A percentile compares a stretch with the other conserved stretches of the same genome.
phyloP scores from a whole-genome alignment of 768 basidiomycete genomes.

The Lactarius vividus region DNA sequence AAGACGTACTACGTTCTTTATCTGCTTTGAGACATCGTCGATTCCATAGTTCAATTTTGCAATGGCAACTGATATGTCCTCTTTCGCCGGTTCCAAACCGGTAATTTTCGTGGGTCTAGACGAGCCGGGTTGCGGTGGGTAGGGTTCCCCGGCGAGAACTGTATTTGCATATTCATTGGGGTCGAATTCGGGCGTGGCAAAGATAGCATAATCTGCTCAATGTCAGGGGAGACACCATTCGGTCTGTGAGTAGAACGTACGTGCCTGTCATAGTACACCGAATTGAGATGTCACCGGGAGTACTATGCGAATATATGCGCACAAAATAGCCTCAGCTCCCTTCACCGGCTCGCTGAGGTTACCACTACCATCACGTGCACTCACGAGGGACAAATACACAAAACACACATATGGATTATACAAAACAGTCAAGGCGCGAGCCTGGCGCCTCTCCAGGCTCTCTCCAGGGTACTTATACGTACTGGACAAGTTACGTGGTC shows the following conservation, averaged over 20 bases:
- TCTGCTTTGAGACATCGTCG: conserved; percentile 90
- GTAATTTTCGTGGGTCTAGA: conserved; percentile 36
- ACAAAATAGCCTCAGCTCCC: not conserved
- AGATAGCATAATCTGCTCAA: conserved; percentile 66
- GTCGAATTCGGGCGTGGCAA: conserved; percentile 74
- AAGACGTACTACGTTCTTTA: conserved; percentile 70
- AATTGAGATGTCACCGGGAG: not conserved
- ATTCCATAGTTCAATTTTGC: conserved; percentile 84
- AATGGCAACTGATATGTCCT: conserved; percentile 87
- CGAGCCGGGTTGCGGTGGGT: conserved; percentile 46
- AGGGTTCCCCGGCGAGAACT: conserved; percentile 78
- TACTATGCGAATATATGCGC: not conserved
- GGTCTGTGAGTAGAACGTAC: conserved; percentile 16
- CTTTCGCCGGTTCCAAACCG: conserved; percentile 59
- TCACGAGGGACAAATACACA: not conserved
- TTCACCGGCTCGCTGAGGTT: not conserved
- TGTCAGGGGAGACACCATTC: conserved; percentile 13
- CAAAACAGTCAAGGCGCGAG: not conserved
- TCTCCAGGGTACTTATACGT: not conserved
- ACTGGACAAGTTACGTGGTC: not conserved
- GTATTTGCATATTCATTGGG: conserved; percentile 90
- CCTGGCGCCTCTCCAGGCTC: not conserved
- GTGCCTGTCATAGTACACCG: conserved; percentile 24
- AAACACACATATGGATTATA: not conserved
- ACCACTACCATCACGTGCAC: not conserved